Evolutionary conservation across 2,329 filamentous ascomycete genomes (phyloP), one percentile per base, ranked within the genome.

Genomic region (Clarireedia paspali): DNA sequence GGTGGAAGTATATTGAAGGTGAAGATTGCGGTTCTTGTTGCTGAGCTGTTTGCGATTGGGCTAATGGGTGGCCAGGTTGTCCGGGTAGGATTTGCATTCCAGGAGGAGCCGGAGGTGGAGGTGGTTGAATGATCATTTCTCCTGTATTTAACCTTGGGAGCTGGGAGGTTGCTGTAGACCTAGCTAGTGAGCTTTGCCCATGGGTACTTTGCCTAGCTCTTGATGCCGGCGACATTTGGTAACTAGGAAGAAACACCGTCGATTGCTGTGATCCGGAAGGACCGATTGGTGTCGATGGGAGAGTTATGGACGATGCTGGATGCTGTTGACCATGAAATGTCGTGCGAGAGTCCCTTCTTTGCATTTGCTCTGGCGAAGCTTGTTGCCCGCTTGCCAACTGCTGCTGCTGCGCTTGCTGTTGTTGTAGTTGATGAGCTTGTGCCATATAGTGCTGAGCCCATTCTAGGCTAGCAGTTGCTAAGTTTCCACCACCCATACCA

Each of bases 1-100:
- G 89, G 68, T 95, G 89, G 70, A 96, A 96, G 71, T 89, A 94
- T 48, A 95, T 88, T 23, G 85, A 87, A 0, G 87, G 84, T 42
- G 87, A 89, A 17, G 83, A 79, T 47, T 67, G 65, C 23, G 62
- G 46, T 60, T 85, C 82, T 62, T 87, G 80, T 57, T 80, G 78
- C 47, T 63, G 63, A 49, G 72, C 72, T 6, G 75, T 72, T 54
- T 82, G 78, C 40, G 73, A 70, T 68, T 73, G 79, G 65, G 75
- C 76, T 66, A 76, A 80, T 67, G 74, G 77, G 71, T 68, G 66
- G 7, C 59, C 58, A 46, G 62, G 54, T 50, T 78, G 78, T 64
- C 68, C 70, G 72, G 70, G 73, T 48, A 77, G 73, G 53, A 73
- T 65, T 59, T 74, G 68, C 64, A 74, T 70, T 36, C 74, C 36